These are phyloP conservation scores for Styphnolobium japonicum DNA, from an alignment of 306 rosid species.

Conservation along the genomic window DNA sequence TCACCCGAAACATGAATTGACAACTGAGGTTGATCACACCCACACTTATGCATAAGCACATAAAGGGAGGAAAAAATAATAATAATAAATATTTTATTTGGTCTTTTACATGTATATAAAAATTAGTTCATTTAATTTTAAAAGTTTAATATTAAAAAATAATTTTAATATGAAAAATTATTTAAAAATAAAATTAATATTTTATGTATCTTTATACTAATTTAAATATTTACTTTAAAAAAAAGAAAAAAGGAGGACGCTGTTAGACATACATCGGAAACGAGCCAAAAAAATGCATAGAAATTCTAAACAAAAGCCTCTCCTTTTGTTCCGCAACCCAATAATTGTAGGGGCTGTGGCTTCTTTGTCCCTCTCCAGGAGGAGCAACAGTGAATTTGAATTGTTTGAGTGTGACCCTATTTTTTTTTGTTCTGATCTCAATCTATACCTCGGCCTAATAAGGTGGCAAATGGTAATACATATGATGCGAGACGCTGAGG, in stretches of 20 bases:
- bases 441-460: not conserved
- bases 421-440: not conserved
- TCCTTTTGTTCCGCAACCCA: slow-evolving; percentile 23
- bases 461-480: not conserved
- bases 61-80: too few relatives aligned
- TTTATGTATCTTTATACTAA: too few relatives aligned
- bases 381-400: slow-evolving; percentile 26
- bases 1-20: slow-evolving; percentile 45
- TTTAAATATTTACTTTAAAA: too few relatives aligned
- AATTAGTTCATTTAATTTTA: too few relatives aligned
- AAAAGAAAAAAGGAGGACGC: not conserved
- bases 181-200: too few relatives aligned
- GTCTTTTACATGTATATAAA: too few relatives aligned
- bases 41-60: not conserved
- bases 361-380: slow-evolving; percentile 7
- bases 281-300: slow-evolving; percentile 18
- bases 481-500: not conserved
- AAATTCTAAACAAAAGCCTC: slow-evolving; percentile 21
- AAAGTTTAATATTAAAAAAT: too few relatives aligned
- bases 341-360: slow-evolving; percentile 36
- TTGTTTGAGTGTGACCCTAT: not conserved
- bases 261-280: not conserved
- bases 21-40: slow-evolving; percentile 36
- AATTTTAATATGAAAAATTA: too few relatives aligned
- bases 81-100: too few relatives aligned